Evolutionary conservation across 2,329 filamentous ascomycete species (phyloP).

Genomic region (Madurella fahalii): DNA sequence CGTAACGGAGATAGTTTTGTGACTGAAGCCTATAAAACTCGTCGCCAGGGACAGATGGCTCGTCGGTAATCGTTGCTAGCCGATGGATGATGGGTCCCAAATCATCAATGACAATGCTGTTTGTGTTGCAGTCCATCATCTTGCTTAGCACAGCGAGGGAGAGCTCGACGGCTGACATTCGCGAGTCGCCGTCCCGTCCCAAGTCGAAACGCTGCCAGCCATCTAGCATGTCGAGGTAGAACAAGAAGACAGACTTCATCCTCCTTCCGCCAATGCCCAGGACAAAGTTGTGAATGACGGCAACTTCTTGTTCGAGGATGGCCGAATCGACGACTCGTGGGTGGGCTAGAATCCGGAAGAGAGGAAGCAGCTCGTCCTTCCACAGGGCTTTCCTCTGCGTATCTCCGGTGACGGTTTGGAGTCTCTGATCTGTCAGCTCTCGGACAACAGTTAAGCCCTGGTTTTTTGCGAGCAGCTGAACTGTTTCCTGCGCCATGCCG

Average conservation of each 20-base stretch:
- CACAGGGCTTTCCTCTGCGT: background rate
- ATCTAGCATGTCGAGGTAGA: constrained; percentile 26
- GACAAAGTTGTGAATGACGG: constrained; percentile 34
- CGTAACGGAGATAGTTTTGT: background rate
- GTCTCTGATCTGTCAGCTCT: background rate
- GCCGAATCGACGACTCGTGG: constrained; percentile 34
- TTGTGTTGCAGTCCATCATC: constrained; percentile 21
- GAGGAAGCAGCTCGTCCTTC: constrained; percentile 25
- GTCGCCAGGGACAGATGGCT: background rate
- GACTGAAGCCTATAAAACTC: background rate
- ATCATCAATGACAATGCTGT: constrained; percentile 16
- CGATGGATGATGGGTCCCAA: background rate
- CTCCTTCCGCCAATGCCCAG: constrained; percentile 31
- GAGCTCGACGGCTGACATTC: constrained; percentile 13
- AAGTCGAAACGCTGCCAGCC: background rate
- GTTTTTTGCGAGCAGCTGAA: constrained; percentile 15
- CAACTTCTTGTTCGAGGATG: constrained; percentile 37
- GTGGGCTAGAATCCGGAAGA: constrained; percentile 37
- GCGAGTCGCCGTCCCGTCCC: background rate
- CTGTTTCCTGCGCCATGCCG: constrained; percentile 28
- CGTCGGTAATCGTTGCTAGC: background rate
- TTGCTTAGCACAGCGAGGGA: constrained; percentile 19
- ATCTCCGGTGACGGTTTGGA: background rate
- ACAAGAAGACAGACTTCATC: constrained; percentile 30
- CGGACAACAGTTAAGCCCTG: constrained; percentile 6